Percentiles rank a stretch among this genome's conserved stretches.
phyloP scores from a whole-genome alignment of 2,329 filamentous ascomycete genomes.

The Fusarium sp. region DNA sequence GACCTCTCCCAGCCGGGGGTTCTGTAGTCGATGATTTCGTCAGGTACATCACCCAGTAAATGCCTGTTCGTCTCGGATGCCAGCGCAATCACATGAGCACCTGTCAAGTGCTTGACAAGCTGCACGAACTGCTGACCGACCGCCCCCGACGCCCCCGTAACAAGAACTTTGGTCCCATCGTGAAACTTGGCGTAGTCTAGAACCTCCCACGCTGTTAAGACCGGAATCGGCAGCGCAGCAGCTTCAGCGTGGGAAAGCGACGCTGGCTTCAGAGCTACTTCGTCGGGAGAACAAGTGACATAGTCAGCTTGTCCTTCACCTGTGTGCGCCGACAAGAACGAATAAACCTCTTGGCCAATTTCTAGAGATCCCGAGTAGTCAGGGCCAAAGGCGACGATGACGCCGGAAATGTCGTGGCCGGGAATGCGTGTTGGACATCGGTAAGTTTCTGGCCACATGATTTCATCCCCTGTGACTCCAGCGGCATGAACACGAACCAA shows the following conservation, averaged over 20 bases:
- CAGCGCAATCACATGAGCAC: conserved; percentile 41
- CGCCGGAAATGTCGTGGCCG: conserved; percentile 48
- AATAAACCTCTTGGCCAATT: background rate
- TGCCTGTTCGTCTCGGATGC: conserved; percentile 36
- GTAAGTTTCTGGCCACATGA: conserved; percentile 47
- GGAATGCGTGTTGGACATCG: conserved; percentile 41
- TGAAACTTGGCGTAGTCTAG: background rate
- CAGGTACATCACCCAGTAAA: conserved; percentile 25
- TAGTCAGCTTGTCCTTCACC: conserved; percentile 11
- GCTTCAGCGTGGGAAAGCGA: background rate
- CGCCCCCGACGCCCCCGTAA: conserved; percentile 10
- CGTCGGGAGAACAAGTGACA: background rate
- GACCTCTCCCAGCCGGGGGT: conserved; percentile 31
- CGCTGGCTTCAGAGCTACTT: background rate
- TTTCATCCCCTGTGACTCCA: conserved; percentile 47
- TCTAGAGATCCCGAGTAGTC: background rate
- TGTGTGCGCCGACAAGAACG: background rate
- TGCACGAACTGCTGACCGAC: conserved; percentile 42
- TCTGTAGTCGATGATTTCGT: conserved; percentile 41
- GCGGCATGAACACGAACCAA: conserved; percentile 46
- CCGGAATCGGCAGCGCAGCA: conserved; percentile 4
- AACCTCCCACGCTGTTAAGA: conserved; percentile 19
- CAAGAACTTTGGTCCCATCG: background rate
- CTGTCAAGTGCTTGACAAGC: conserved; percentile 32
- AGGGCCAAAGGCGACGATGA: conserved; percentile 35